Evolutionary conservation across 1,139 yeast species (phyloP).

Genomic region (Zygosaccharomyces sapae): DNA sequence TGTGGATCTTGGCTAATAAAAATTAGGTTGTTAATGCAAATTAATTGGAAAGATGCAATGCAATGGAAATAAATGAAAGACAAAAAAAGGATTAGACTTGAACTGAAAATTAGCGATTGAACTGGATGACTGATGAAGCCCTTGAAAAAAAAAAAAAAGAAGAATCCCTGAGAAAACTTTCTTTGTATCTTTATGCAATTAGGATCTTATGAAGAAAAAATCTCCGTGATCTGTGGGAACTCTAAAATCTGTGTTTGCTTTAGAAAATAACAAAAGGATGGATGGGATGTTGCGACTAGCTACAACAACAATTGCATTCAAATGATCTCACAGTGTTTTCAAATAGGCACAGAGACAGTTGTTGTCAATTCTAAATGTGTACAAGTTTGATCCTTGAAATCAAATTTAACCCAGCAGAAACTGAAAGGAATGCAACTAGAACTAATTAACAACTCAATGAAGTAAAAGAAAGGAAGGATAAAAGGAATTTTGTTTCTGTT

Average conservation of each 20-base stretch:
- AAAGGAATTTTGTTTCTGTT: conserved; percentile 2
- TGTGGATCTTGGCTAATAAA: background rate
- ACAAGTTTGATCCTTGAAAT: background rate
- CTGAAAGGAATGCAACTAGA: background rate
- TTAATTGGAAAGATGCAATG: conserved; percentile 1
- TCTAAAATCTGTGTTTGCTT: conserved; percentile 3
- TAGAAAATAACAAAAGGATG: background rate
- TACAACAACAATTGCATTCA: background rate
- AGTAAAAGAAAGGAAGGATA: background rate
- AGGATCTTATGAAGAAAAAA: background rate
- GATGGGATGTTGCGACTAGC: conserved; percentile 1
- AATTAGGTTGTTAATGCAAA: conserved; percentile 2
- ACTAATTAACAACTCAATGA: conserved; percentile 4
- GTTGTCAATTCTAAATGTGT: background rate
- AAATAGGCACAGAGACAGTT: conserved; percentile 1
- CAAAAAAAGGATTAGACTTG: too few relatives aligned
- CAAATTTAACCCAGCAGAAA: background rate
- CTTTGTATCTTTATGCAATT: conserved; percentile 4
- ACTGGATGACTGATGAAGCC: background rate
- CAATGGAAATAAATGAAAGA: background rate
- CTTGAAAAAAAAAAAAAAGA: background rate
- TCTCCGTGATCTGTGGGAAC: conserved; percentile 1
- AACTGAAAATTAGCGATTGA: background rate
- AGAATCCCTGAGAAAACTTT: background rate
- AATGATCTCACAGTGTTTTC: background rate